These are phyloP conservation scores for Zymoseptoria passerinii DNA, from an alignment of 2,329 filamentous ascomycete genomes.

Conservation along the genomic window DNA sequence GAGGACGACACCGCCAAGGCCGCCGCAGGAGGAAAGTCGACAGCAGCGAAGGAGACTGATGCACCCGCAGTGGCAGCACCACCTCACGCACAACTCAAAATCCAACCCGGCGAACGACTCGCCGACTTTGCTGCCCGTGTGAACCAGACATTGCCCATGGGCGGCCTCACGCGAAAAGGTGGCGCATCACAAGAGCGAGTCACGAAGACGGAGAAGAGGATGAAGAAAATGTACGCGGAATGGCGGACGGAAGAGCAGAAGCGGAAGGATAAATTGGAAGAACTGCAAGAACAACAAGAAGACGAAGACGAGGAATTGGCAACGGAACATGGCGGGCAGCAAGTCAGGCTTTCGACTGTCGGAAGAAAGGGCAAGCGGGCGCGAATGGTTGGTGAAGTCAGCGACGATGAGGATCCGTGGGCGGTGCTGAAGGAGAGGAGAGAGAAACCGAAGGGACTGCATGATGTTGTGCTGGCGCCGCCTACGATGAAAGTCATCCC, in stretches of 20 bases:
- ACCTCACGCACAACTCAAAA: constrained; percentile 49
- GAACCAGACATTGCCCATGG: constrained; percentile 71
- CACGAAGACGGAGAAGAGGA: constrained; percentile 77
- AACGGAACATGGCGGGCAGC: constrained; percentile 55
- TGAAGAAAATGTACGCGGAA: constrained; percentile 51
- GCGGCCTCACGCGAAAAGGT: constrained; percentile 54
- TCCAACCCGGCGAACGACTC: constrained; percentile 74
- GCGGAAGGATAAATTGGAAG: constrained; percentile 66
- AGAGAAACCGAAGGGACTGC: constrained; percentile 43
- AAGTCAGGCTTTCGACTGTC: constrained; percentile 51
- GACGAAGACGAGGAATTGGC: constrained; percentile 55
- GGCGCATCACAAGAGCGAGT: constrained; percentile 55
- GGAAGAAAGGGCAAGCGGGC: constrained; percentile 41
- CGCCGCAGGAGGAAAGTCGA: not conserved
- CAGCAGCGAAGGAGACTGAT: not conserved
- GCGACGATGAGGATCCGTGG: constrained; percentile 66
- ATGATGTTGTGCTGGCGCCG: constrained; percentile 63
- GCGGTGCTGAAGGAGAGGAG: constrained; percentile 60
- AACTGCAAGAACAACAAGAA: constrained; percentile 58
- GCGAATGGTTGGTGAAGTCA: constrained; percentile 38
- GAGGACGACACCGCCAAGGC: constrained; percentile 8
- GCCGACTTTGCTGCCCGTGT: constrained; percentile 76
- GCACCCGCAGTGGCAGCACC: constrained; percentile 4
- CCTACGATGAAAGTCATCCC: constrained; percentile 59
- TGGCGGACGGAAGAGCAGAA: constrained; percentile 71